A percentile compares a stretch with the other conserved stretches of the same genome.
phyloP scores from a whole-genome alignment of 257 asterid genomes.

The Gentiana straminea region DNA sequence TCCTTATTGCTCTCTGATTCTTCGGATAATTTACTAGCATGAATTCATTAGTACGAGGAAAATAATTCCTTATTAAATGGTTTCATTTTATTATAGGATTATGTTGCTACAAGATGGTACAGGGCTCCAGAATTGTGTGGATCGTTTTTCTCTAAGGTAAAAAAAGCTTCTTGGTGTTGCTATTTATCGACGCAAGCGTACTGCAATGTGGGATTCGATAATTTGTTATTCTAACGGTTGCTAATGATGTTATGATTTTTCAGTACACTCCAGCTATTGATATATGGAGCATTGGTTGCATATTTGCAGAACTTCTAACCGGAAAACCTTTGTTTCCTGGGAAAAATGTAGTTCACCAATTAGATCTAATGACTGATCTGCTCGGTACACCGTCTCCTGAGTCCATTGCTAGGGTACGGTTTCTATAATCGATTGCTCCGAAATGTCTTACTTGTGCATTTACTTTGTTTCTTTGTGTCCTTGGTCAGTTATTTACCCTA shows the following conservation, averaged over 20 bases:
- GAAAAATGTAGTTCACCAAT: constrained; percentile 91
- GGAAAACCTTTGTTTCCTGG: constrained; percentile 97
- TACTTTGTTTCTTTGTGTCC: not conserved
- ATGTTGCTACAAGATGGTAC: constrained; percentile 96
- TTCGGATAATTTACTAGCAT: not conserved
- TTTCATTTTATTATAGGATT: constrained; percentile 44
- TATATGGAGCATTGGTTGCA: constrained; percentile 97
- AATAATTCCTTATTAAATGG: not conserved
- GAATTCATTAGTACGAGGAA: not conserved
- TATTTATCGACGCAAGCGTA: not conserved
- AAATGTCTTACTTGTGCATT: not conserved
- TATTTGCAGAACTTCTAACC: constrained; percentile 82
- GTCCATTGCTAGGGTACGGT: constrained; percentile 72
- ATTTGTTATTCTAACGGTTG: constrained; percentile 7
- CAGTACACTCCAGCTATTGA: constrained; percentile 98
- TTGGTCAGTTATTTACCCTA: constrained; percentile 10
- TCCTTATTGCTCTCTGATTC: constrained; percentile 7
- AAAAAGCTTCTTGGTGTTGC: constrained; percentile 5
- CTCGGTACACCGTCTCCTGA: constrained; percentile 88
- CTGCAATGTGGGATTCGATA: not conserved
- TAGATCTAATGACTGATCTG: constrained; percentile 88
- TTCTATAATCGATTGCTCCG: not conserved
- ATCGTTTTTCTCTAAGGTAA: constrained; percentile 95
- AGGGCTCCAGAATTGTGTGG: constrained; percentile 98
- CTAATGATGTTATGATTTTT: constrained; percentile 9